phyloP scores from a whole-genome alignment of 108 stramenopile genomes.

The Skeletonema tropicum region DNA sequence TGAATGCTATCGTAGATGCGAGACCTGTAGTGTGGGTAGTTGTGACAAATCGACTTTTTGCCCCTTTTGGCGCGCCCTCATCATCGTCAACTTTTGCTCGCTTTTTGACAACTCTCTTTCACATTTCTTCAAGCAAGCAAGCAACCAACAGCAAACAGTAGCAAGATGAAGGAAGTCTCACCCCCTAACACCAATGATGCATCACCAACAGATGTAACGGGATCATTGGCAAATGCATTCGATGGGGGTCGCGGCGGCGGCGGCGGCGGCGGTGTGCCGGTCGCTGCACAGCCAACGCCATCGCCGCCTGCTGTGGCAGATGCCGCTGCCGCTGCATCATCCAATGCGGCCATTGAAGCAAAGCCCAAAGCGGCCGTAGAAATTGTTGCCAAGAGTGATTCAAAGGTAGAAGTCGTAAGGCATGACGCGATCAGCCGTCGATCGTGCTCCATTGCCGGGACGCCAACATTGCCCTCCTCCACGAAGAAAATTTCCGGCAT shows the following conservation, averaged over 20 bases:
- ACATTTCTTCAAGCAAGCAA: too few relatives aligned
- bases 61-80: too few relatives aligned
- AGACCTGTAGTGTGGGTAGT: too few relatives aligned
- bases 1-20: too few relatives aligned
- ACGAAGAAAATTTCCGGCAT: not conserved
- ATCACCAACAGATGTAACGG: not conserved
- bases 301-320: constrained; percentile 13
- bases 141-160: not conserved
- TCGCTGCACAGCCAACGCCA: constrained; percentile 20
- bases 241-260: not conserved
- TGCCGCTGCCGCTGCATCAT: constrained; percentile 5
- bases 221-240: not conserved
- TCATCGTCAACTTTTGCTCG: too few relatives aligned
- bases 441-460: not conserved
- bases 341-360: constrained; percentile 2
- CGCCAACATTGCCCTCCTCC: constrained; percentile 1
- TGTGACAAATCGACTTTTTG: too few relatives aligned
- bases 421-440: not conserved
- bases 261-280: not conserved
- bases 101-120: too few relatives aligned
- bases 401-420: not conserved
- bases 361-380: not conserved
- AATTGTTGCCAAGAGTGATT: not conserved
- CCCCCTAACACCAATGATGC: not conserved
- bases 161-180: not conserved